Evolutionary conservation across 305 asterid genomes (phyloP).

Genomic region (Monarda citriodora): DNA sequence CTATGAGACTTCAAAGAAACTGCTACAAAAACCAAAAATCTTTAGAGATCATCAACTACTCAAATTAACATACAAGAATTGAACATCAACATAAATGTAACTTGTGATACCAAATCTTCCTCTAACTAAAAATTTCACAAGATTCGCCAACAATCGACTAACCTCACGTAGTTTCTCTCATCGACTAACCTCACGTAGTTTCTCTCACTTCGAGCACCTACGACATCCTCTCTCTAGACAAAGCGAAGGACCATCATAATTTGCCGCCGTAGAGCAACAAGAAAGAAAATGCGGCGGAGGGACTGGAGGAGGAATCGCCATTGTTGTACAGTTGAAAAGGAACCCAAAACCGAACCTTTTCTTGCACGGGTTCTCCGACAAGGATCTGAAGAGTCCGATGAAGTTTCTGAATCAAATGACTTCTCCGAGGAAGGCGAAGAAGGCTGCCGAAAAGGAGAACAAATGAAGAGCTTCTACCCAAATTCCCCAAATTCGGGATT

Average conservation of each 20-base stretch:
- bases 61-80: too few relatives aligned
- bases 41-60: too few relatives aligned
- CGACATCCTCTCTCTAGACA: conserved; percentile 73
- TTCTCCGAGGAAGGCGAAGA: conserved; percentile 64
- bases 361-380: conserved; percentile 34
- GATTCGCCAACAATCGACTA: too few relatives aligned
- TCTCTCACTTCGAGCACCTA: conserved; percentile 91
- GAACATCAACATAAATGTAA: too few relatives aligned
- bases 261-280: conserved; percentile 10
- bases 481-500: too few relatives aligned
- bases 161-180: too few relatives aligned
- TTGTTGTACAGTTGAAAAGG: conserved; percentile 31
- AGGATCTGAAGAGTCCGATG: conserved; percentile 57
- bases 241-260: conserved; percentile 18
- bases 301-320: conserved; percentile 71
- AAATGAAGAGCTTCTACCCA: conserved; percentile 26
- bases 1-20: too few relatives aligned
- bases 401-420: conserved; percentile 65
- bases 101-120: too few relatives aligned
- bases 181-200: too few relatives aligned
- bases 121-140: too few relatives aligned
- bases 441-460: conserved; percentile 69
- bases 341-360: conserved; percentile 59
- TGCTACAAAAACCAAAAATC: too few relatives aligned
- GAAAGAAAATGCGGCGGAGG: conserved; percentile 1